Base-by-base conservation (phyloP, 306 rosid genomes). In the Lablab purpureus region DNA sequence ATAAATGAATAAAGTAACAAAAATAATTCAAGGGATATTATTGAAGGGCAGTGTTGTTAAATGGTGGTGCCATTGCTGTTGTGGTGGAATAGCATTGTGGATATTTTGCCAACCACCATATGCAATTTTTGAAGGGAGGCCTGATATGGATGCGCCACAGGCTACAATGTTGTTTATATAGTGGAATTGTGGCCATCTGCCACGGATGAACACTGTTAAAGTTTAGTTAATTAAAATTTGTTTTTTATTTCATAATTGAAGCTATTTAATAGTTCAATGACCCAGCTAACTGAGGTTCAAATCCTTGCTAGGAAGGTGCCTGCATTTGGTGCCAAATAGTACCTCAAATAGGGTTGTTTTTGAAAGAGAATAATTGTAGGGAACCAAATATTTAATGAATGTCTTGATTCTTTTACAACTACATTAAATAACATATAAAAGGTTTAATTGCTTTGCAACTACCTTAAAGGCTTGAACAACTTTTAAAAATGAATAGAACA, bases 321-420 rank as follows among this genome's bases (percentile, higher is more conserved):
- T 17, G 2, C 37, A 55, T 10, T 10, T 55, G 22, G 63, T 23
- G 2, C 7, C 32, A 2, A 6, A 7, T 55, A 55, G 5, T 55
- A 0, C 2, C 17, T 55, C 11, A 14, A 22, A 52, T 21, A 10
- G 23, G 58, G 2, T 51, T 18, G 23, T 51, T 5, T 19, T 4
- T 3, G 0, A 55, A 55, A 0, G 62, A 56, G 18, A 10, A 11
- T 25, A 6, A 7, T 5, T 59, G 1, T 14, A n/a, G 10, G 19
- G 66, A 59, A 10, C 25, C 15, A 34, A 52, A 54, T 19, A 54
- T 27, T 59, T 55, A 46, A 62, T 75, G 11, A 32, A 7, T 75
- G 63, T 17, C 60, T 11, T 60, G 15, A 30, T 75, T 60, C 43
- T 75, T 60, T 25, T 58, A 23, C 18, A 30, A 18, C 63, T 30